Conservation (phyloP, 805 yeast genomes). For the Alloascoidea hylecoeti region DNA sequence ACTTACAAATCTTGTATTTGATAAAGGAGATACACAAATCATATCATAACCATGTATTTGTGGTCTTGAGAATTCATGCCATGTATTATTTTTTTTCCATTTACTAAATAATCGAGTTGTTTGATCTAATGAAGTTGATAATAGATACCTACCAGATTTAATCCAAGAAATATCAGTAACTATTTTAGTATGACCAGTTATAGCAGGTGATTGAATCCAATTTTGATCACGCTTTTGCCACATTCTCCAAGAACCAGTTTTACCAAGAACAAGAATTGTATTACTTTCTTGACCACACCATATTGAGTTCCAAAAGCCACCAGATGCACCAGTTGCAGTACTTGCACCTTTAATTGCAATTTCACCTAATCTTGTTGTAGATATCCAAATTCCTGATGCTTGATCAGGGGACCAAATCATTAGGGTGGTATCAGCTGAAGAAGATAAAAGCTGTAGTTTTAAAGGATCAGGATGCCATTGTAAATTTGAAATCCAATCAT, state of each 20-base stretch:
- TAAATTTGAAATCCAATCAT: constrained; percentile 88
- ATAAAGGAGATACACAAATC: constrained; percentile 59
- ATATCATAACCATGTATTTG: constrained; percentile 98
- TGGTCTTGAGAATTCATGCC: constrained; percentile 94
- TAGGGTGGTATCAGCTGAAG: constrained; percentile 86
- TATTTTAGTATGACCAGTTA: constrained; percentile 64
- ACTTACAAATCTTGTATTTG: constrained; percentile 57
- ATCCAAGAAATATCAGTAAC: constrained; percentile 56
- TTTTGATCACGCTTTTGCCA: constrained; percentile 31
- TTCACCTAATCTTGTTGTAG: constrained; percentile 74
- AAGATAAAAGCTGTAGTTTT: constrained; percentile 50
- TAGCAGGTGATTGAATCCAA: constrained; percentile 32
- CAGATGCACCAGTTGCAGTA: constrained; percentile 92
- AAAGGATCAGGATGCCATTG: constrained; percentile 56
- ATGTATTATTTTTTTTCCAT: constrained; percentile 34
- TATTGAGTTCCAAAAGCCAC: constrained; percentile 53
- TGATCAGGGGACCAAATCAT: constrained; percentile 91
- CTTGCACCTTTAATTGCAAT: constrained; percentile 93
- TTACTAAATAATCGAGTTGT: constrained; percentile 76
- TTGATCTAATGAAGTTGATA: constrained; percentile 81
- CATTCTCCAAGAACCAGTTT: constrained; percentile 83
- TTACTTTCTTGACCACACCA: constrained; percentile 42
- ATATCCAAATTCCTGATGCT: constrained; percentile 82
- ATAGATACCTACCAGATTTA: constrained; percentile 44
- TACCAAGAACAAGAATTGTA: constrained; percentile 62